Evolutionary conservation across 768 basidiomycete species (phyloP), one percentile per base, ranked within the genome.

Genomic region (Amanita pseudoporphyria): DNA sequence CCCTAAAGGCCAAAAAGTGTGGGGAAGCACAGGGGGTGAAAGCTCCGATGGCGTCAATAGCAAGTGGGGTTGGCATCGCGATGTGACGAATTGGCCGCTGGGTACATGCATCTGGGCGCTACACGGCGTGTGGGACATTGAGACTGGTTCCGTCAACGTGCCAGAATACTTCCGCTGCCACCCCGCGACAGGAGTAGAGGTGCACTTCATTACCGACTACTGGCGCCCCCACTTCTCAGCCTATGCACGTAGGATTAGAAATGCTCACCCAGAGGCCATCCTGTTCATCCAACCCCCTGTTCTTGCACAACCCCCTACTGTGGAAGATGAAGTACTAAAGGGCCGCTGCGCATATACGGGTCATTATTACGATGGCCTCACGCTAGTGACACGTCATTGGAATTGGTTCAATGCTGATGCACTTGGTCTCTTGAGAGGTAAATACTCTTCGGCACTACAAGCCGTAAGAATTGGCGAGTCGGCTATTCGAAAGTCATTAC

Each of bases 391-490:
- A 30, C 74, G 89, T 31, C 89, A 93, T 58, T 93, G 88, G 90
- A 85, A 92, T 61, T 84, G 84, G 82, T 87, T 91, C 74, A 97
- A 97, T 58, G 92, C 91, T 2, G 93, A 98, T 64, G 92, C 94
- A 1, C 68, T 99, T 0, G 96, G 95, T 1, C 62, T 98, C n/a
- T 65, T 99, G 30, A 71, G 95, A 16, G 89, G 91, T 7, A 86
- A 86, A 57, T 86, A 95, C 60, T 70, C 71, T 9, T 74, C 71
- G 45, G 71, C 78, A 1, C 54, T 89, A 6, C 78, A 82, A 43
- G 87, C 87, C 1, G 79, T 90, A 42, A 83, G 80, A 60, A 69
- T 97, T 33, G 95, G 95, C n/a, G 82, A 90, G 56, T 52, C 64
- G 0, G 84, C 86, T 0, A 96, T 99, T 52, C 78, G 94, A 6